Percentiles rank a stretch among this genome's conserved stretches.
These are phyloP conservation scores for Silene coronaria DNA, from an alignment of 179 eudicot genomes.

Conservation along the genomic window DNA sequence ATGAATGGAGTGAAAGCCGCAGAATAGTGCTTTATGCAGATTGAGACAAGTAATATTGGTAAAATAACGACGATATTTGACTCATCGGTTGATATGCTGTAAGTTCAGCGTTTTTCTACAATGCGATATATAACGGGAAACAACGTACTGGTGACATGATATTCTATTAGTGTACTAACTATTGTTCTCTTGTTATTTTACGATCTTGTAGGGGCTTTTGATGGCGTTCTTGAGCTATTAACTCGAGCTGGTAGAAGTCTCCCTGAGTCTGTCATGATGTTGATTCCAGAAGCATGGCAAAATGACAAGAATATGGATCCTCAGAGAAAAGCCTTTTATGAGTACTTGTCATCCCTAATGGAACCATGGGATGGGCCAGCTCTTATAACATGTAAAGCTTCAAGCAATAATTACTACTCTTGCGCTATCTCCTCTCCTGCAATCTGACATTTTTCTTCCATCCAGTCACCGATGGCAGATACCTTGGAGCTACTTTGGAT, in stretches of 20 bases:
- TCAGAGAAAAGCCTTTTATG: constrained; percentile 69
- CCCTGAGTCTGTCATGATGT: constrained; percentile 99
- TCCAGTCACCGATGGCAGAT: constrained; percentile 98
- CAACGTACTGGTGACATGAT: no score
- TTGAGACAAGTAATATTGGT: no score
- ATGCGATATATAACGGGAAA: no score
- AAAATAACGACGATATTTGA: no score
- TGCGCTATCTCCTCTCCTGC: neutral
- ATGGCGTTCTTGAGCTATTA: constrained; percentile 94
- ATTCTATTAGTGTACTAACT: neutral
- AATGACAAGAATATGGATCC: constrained; percentile 97
- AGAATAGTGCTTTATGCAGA: no score
- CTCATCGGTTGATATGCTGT: no score
- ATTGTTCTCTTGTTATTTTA: constrained; percentile 4
- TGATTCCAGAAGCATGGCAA: constrained; percentile 99
- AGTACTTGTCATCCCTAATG: constrained; percentile 86
- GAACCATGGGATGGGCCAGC: constrained; percentile 99
- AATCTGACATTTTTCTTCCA: constrained; percentile 26
- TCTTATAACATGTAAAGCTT: constrained; percentile 70
- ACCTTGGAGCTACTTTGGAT: constrained; percentile 97
- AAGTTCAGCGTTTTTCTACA: no score
- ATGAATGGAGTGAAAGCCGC: no score
- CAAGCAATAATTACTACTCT: neutral
- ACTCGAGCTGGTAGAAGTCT: constrained; percentile 97
- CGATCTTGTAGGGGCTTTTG: constrained; percentile 64